Evolutionary conservation across 1,284 basidiomycete genomes (phyloP), one percentile per base, ranked within the genome.

Genomic region (Ganoderma resinaceum): DNA sequence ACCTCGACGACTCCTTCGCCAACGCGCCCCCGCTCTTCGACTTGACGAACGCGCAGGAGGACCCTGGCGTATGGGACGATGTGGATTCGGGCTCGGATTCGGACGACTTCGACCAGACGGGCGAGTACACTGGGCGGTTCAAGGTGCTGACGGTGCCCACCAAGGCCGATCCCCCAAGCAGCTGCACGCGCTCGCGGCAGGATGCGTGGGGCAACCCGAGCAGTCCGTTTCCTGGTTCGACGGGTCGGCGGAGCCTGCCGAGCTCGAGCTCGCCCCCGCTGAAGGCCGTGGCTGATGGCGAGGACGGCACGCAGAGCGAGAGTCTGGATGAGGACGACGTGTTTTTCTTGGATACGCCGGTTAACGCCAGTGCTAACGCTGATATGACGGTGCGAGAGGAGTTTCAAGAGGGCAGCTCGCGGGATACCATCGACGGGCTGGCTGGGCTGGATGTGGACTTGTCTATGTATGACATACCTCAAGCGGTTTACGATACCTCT

Each of bases 121-220:
- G 90, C 16, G 89, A 91, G 70, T 92, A 85, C 73, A 92, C 90
- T 1, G 91, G 90, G 3, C 82, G 80, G 53, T 92, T 86, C 80
- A 85, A 79, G 74, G 82, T 84, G 63, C 74, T 88, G 68, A 80
- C 76, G 11, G 83, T 90, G 5, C 87, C 84, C 18, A 91, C 88
- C 18, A 92, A 91, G 79, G 78, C 78, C n/a, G 91, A 91, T 71
- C 90, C 91, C 0, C 89, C 90, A 2, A 89, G 85, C 66, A 89
- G 86, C 71, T 80, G 79, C 18, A 88, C 87, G 14, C 80, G 79
- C 49, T 80, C 76, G 18, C 81, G 85, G 49, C 84, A 84, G 77
- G 85, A 87, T 43, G 78, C 81, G 31, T 92, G 91, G 91, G 91
- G 91, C 0, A 82, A 87, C 14, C 91, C 90, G 2, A 84, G 89